These are phyloP conservation scores for Hortiboletus campestris DNA, from an alignment of 768 basidiomycete species.

Conservation along the genomic window DNA sequence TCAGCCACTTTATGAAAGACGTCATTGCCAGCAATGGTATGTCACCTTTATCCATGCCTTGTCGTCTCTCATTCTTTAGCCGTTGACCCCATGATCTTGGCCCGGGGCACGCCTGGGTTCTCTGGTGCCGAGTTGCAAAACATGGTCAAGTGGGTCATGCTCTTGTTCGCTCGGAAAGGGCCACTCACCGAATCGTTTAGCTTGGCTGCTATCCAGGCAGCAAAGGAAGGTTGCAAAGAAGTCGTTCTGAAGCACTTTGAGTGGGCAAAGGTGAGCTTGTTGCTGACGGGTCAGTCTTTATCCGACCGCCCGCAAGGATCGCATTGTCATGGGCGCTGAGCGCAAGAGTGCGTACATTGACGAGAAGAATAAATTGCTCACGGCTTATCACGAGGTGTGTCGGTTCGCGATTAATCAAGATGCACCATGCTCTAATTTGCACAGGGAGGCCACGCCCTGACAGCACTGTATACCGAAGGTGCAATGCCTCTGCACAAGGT, in stretches of 20 bases:
- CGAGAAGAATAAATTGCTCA: constrained; percentile 80
- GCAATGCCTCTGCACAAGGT: constrained; percentile 98
- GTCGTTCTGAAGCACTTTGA: constrained; percentile 86
- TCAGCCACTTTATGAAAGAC: constrained; percentile 86
- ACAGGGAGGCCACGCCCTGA: constrained; percentile 90
- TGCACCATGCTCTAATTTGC: constrained; percentile 10
- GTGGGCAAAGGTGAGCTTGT: constrained; percentile 82
- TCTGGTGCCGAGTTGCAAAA: constrained; percentile 97
- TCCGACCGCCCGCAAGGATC: constrained; percentile 52
- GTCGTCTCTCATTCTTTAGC: constrained; percentile 37
- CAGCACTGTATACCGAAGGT: constrained; percentile 90
- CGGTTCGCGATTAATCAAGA: not conserved
- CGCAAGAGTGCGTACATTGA: constrained; percentile 87
- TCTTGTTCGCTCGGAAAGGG: not conserved
- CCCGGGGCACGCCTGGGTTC: constrained; percentile 93
- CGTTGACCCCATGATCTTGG: constrained; percentile 84
- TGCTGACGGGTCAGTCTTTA: not conserved
- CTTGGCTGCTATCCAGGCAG: constrained; percentile 93
- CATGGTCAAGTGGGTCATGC: constrained; percentile 80
- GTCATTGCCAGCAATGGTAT: constrained; percentile 62
- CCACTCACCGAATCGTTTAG: constrained; percentile 31
- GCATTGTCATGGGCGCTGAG: constrained; percentile 96
- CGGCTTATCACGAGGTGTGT: constrained; percentile 92
- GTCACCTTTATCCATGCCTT: constrained; percentile 6
- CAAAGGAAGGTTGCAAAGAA: constrained; percentile 71